Evolutionary conservation across 2,329 filamentous ascomycete genomes (phyloP).

Genomic region (Epichloe hybrida): DNA sequence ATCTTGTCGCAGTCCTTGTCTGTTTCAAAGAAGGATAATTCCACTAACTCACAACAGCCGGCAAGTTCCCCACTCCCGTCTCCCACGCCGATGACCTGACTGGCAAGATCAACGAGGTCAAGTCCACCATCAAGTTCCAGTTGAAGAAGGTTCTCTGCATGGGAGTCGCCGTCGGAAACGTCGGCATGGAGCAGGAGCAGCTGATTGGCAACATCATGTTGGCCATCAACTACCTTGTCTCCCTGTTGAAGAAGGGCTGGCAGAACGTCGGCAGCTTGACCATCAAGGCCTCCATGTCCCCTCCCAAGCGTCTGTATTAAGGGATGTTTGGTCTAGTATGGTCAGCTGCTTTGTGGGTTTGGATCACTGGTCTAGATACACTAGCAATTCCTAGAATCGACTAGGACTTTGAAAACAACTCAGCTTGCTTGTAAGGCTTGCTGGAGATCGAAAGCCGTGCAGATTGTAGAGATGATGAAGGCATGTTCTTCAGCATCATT

Average conservation of each 20-base stretch:
- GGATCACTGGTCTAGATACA: background rate
- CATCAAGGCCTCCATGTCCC: constrained; percentile 99
- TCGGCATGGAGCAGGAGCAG: constrained; percentile 93
- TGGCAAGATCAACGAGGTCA: constrained; percentile 97
- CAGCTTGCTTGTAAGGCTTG: background rate
- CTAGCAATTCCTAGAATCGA: constrained; percentile 3
- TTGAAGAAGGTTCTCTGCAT: constrained; percentile 99
- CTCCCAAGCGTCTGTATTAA: constrained; percentile 96
- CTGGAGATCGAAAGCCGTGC: too few relatives aligned
- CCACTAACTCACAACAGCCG: constrained; percentile 44
- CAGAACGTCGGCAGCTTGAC: constrained; percentile 99
- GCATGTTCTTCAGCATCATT: too few relatives aligned
- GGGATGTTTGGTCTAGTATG: constrained; percentile 7
- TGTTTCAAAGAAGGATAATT: background rate
- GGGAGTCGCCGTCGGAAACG: constrained; percentile 98
- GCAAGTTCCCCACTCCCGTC: constrained; percentile 99
- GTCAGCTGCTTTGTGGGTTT: constrained; percentile 8
- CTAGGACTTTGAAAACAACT: constrained; percentile 5
- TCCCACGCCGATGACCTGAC: constrained; percentile 90
- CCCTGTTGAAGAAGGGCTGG: constrained; percentile 99
- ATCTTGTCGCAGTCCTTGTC: constrained; percentile 12
- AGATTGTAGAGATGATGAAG: too few relatives aligned
- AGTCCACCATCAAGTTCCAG: constrained; percentile 99
- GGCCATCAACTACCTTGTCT: constrained; percentile 99
- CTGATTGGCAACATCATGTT: constrained; percentile 98